phyloP scores from a whole-genome alignment of 345 rosid species.

The Luvunga scandens region DNA sequence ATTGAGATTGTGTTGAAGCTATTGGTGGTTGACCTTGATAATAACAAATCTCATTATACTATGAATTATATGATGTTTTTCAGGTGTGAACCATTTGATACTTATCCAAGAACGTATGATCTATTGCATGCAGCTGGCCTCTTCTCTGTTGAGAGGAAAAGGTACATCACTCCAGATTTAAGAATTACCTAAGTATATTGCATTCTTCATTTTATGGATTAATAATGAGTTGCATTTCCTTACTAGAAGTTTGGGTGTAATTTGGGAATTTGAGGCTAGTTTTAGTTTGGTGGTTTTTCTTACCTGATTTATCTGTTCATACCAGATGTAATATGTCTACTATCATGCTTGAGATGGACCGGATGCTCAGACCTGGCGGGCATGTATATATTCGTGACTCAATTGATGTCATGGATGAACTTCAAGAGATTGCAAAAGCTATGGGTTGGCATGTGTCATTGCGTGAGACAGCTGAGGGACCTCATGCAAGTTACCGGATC shows the following conservation, averaged over 20 bases:
- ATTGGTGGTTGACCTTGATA: neutral
- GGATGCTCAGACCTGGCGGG: conserved; percentile 96
- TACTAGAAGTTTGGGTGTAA: neutral
- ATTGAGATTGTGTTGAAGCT: neutral
- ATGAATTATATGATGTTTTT: neutral
- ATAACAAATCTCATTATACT: neutral
- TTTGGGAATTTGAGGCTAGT: neutral
- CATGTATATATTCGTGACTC: conserved; percentile 80
- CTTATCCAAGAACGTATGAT: conserved; percentile 95
- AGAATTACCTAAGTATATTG: neutral
- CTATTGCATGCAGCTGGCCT: conserved; percentile 86
- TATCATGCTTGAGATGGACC: conserved; percentile 97
- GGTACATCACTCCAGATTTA: conserved; percentile 37
- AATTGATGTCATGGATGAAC: conserved; percentile 69
- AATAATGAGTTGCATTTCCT: neutral
- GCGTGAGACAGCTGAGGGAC: conserved; percentile 91
- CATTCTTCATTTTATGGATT: neutral
- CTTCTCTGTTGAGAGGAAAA: conserved; percentile 81
- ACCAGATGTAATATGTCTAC: conserved; percentile 84
- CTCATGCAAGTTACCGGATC: conserved; percentile 88
- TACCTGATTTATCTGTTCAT: neutral
- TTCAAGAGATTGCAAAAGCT: conserved; percentile 70
- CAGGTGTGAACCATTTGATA: conserved; percentile 98
- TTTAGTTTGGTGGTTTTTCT: neutral
- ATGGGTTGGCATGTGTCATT: conserved; percentile 71